phyloP scores from a whole-genome alignment of 495 filamentous ascomycete genomes.

The Pseudomonodictys pantanalensis region DNA sequence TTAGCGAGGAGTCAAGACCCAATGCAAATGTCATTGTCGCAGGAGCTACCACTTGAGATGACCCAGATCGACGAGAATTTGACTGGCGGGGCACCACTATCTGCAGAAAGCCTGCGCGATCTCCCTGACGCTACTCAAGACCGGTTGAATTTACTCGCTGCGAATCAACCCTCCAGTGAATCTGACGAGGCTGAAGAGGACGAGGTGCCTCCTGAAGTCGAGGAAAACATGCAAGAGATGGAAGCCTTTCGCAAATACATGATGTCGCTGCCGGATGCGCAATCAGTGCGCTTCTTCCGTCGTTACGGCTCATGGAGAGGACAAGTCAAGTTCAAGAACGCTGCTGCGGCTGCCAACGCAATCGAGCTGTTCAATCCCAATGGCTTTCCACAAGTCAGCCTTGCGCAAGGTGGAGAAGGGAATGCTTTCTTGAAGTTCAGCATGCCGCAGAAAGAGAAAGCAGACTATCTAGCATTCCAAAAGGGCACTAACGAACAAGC shows the following conservation, averaged over 20 bases:
- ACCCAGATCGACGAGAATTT: no score
- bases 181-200: neutral
- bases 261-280: conserved; percentile 1
- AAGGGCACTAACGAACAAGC: neutral
- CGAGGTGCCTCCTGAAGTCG: neutral
- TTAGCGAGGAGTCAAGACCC: neutral
- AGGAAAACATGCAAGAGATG: conserved; percentile 1
- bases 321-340: conserved; percentile 4
- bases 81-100: neutral
- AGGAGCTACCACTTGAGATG: no score
- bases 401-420: neutral
- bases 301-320: conserved; percentile 11
- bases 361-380: neutral
- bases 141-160: conserved; percentile 16
- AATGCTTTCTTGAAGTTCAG: conserved; percentile 16
- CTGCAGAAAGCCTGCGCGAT: conserved; percentile 8
- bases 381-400: conserved; percentile 2
- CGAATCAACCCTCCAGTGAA: neutral
- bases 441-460: neutral
- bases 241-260: conserved; percentile 6
- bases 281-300: conserved; percentile 13
- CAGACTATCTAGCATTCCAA: neutral
- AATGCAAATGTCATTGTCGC: neutral
- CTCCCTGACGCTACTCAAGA: conserved; percentile 18
- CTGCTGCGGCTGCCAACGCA: conserved; percentile 4